A percentile compares a stretch with the other conserved stretches of the same genome.
Conservation (phyloP, 1,284 basidiomycete species). For the Ceratobasidium papillatum region DNA sequence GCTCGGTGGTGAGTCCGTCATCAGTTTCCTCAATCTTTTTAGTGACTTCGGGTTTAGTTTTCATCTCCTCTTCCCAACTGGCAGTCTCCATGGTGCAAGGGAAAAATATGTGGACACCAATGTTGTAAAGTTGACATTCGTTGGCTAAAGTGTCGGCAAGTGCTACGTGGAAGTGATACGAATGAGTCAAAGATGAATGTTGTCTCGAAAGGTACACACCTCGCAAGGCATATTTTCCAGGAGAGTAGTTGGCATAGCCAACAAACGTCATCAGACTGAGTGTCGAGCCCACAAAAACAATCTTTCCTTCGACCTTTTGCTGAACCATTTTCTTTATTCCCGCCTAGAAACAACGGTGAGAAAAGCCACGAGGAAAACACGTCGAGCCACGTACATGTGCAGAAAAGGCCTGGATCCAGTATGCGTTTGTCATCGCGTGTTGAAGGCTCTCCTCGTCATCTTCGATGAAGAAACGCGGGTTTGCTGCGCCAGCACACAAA, state of each 20-base stretch:
- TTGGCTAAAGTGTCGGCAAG: slow-evolving; percentile 87
- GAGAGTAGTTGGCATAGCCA: slow-evolving; percentile 87
- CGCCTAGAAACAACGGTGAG: slow-evolving; percentile 57
- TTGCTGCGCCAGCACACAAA: slow-evolving; percentile 76
- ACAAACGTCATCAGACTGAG: slow-evolving; percentile 82
- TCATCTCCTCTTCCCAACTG: slow-evolving; percentile 82
- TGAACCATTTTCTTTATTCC: slow-evolving; percentile 76
- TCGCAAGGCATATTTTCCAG: slow-evolving; percentile 89
- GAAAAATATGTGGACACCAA: slow-evolving; percentile 86
- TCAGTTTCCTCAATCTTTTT: slow-evolving; percentile 85
- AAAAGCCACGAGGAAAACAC: neutral
- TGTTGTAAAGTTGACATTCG: slow-evolving; percentile 82
- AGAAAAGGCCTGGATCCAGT: slow-evolving; percentile 80
- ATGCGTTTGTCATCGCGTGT: slow-evolving; percentile 68
- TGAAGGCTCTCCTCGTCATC: slow-evolving; percentile 67
- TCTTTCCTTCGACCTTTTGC: slow-evolving; percentile 65
- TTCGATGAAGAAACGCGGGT: slow-evolving; percentile 79
- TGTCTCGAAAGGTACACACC: slow-evolving; percentile 58
- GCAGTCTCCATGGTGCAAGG: slow-evolving; percentile 87
- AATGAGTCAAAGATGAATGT: neutral
- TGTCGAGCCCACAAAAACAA: slow-evolving; percentile 76
- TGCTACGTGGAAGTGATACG: slow-evolving; percentile 54
- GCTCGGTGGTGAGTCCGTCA: slow-evolving; percentile 69
- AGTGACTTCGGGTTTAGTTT: slow-evolving; percentile 81
- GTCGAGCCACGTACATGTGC: slow-evolving; percentile 66